A percentile compares a stretch with the other conserved stretches of the same genome.
Conservation (phyloP, 495 filamentous ascomycete species). For the Neurospora sp. region DNA sequence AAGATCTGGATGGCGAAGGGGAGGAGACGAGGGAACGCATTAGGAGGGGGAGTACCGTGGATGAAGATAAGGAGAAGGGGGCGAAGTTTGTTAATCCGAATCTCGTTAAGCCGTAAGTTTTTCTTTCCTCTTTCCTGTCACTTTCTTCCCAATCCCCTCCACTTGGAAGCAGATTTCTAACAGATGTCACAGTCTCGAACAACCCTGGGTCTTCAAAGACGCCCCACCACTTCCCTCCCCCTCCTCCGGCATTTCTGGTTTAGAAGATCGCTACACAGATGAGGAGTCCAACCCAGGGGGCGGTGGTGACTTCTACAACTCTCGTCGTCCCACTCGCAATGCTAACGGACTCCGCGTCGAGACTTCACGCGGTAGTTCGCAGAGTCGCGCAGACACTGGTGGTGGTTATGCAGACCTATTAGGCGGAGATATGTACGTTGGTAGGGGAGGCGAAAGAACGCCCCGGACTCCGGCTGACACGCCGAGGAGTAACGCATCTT, state of each 20-base stretch:
- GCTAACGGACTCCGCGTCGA: background rate
- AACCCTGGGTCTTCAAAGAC: conserved; percentile 44
- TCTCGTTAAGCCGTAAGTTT: conserved; percentile 51
- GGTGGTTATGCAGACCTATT: background rate
- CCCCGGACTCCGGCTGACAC: background rate
- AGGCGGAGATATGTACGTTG: background rate
- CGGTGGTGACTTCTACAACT: background rate
- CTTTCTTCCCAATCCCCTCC: too few relatives aligned
- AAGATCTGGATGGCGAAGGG: conserved; percentile 23
- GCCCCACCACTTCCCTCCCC: conserved; percentile 26
- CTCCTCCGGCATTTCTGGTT: background rate
- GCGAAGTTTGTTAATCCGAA: conserved; percentile 65
- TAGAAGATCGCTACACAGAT: background rate
- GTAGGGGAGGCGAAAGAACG: conserved; percentile 5
- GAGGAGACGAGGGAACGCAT: conserved; percentile 21
- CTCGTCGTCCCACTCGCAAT: background rate
- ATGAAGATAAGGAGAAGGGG: conserved; percentile 58
- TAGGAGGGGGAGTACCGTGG: conserved; percentile 42
- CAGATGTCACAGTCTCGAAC: conserved; percentile 27
- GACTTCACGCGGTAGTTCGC: background rate
- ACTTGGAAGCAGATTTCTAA: too few relatives aligned
- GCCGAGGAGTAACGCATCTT: conserved; percentile 10
- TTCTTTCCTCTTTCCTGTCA: background rate
- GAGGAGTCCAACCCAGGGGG: background rate
- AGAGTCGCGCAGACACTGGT: background rate